phyloP scores from a whole-genome alignment of 192 early-diverging fungal genomes.

The Coemansia erecta region DNA sequence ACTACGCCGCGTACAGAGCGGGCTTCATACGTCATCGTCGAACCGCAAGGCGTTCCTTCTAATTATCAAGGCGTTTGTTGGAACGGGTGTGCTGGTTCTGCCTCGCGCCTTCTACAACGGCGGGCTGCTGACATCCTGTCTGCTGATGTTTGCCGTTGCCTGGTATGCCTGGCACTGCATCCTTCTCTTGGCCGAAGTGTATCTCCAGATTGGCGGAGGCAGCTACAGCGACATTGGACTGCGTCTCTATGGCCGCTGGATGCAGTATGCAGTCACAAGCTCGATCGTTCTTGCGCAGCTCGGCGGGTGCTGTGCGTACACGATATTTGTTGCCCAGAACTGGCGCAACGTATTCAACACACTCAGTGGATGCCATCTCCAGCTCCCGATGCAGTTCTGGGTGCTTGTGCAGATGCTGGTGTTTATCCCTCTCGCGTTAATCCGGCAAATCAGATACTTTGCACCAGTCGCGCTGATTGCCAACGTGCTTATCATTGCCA shows the following conservation, averaged over 20 bases:
- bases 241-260: slow-evolving; percentile 61
- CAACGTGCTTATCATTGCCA: slow-evolving; percentile 87
- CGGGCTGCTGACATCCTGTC: slow-evolving; percentile 63
- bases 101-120: slow-evolving; percentile 80
- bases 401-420: slow-evolving; percentile 72
- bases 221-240: slow-evolving; percentile 72
- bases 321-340: slow-evolving; percentile 89
- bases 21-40: slow-evolving; percentile 55
- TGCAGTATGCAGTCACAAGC: slow-evolving; percentile 64
- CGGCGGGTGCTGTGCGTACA: slow-evolving; percentile 88
- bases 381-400: slow-evolving; percentile 72
- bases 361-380: slow-evolving; percentile 61
- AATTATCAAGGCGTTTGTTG: slow-evolving; percentile 80
- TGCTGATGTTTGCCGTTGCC: slow-evolving; percentile 58
- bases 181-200: slow-evolving; percentile 64
- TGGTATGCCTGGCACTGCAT: slow-evolving; percentile 65
- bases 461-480: slow-evolving; percentile 85
- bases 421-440: slow-evolving; percentile 83
- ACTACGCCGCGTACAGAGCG: slow-evolving; percentile 19
- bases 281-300: slow-evolving; percentile 76
- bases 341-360: slow-evolving; percentile 69
- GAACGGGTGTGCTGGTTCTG: slow-evolving; percentile 73
- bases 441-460: slow-evolving; percentile 90
- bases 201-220: slow-evolving; percentile 57
- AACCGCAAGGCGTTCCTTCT: slow-evolving; percentile 73